Evolutionary conservation across 2,329 filamentous ascomycete genomes (phyloP).

Genomic region (Diaporthe batatas): DNA sequence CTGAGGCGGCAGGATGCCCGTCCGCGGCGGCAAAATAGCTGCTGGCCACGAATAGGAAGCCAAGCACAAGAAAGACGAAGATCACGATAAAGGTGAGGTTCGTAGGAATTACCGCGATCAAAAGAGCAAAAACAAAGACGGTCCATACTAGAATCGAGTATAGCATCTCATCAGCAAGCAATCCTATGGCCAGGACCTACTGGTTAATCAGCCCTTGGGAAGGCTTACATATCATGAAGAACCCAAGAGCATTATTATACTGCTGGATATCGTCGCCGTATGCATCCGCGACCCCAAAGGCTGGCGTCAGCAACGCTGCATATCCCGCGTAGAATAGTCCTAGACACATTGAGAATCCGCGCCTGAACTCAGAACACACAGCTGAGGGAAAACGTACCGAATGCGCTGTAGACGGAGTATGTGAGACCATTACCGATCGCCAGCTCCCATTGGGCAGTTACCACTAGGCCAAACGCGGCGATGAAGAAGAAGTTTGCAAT

Average conservation of each 20-base stretch:
- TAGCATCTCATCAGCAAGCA: background rate
- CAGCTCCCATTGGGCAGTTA: conserved; percentile 69
- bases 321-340: conserved; percentile 46
- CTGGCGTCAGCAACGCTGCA: conserved; percentile 46
- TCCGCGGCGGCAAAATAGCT: conserved; percentile 48
- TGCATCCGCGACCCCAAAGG: conserved; percentile 46
- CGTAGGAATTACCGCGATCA: conserved; percentile 46
- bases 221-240: conserved; percentile 46
- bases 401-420: conserved; percentile 67
- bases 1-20: conserved; percentile 41
- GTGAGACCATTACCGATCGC: conserved; percentile 65
- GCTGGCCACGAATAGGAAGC: conserved; percentile 45
- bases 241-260: conserved; percentile 47
- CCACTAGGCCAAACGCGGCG: conserved; percentile 63
- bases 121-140: conserved; percentile 43
- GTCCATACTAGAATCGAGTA: conserved; percentile 44
- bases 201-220: too few species aligned
- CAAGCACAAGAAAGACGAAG: conserved; percentile 45
- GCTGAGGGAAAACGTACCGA: conserved; percentile 54
- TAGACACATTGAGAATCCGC: background rate
- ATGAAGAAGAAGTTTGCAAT: conserved; percentile 68
- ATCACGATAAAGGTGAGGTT: conserved; percentile 47
- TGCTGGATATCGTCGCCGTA: conserved; percentile 46
- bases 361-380: background rate
- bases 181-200: too few species aligned